Evolutionary conservation across 805 yeast genomes (phyloP).

Genomic region (Candida dajiaensis): DNA sequence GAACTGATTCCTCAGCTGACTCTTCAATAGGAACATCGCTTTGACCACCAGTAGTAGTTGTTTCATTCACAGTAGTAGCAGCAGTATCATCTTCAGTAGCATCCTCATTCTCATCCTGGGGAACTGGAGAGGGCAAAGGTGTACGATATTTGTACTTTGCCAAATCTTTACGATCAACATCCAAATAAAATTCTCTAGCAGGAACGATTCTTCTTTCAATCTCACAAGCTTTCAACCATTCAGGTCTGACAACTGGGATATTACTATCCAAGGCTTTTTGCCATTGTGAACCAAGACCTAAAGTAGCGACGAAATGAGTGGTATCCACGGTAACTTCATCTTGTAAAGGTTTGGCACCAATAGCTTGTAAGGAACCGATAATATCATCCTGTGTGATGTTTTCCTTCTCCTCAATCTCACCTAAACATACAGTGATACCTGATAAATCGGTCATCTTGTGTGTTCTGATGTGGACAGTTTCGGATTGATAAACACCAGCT

Average conservation of each 20-base stretch:
- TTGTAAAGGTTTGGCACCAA: constrained; percentile 82
- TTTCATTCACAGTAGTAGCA: constrained; percentile 2
- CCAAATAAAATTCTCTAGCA: constrained; percentile 78
- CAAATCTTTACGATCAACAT: constrained; percentile 40
- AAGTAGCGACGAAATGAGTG: constrained; percentile 84
- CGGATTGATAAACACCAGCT: constrained; percentile 78
- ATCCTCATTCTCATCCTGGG: constrained; percentile 14
- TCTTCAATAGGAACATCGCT: constrained; percentile 8
- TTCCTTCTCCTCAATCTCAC: constrained; percentile 58
- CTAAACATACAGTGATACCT: constrained; percentile 88
- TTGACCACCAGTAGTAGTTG: constrained; percentile 1
- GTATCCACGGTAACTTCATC: constrained; percentile 77
- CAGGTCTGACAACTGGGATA: constrained; percentile 92
- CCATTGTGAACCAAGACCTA: constrained; percentile 66
- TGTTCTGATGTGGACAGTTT: constrained; percentile 64
- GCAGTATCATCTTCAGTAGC: constrained; percentile 14
- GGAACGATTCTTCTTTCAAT: constrained; percentile 85
- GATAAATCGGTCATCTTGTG: constrained; percentile 94
- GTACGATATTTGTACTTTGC: constrained; percentile 34
- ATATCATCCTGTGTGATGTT: constrained; percentile 48
- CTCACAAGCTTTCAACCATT: constrained; percentile 95
- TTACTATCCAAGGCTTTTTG: constrained; percentile 77
- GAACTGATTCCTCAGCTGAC: neutral
- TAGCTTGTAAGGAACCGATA: constrained; percentile 51
- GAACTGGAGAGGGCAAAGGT: constrained; percentile 16